Base-by-base conservation (phyloP, 257 asterid species). In the Solanum gandarillasii region DNA sequence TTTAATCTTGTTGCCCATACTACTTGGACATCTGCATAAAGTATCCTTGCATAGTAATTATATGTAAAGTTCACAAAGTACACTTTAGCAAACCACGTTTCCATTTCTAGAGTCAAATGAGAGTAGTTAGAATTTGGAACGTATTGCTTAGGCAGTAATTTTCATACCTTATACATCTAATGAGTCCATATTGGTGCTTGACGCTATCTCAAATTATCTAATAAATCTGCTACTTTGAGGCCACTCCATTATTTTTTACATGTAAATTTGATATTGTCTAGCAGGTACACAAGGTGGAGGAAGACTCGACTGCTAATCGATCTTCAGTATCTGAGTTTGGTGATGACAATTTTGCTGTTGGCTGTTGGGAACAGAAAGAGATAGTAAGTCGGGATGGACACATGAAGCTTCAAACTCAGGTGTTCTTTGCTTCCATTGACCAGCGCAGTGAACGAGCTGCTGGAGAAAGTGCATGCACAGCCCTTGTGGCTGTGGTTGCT, bases 401-500 rank as follows among this genome's bases (percentile, higher is more conserved):
- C 39, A 89, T 95, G 96, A 95, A 92, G 91, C 94, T 97, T 82
- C 92, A 92, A 71, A 92, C 98, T 3, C 91, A 93, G 43, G 96
- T 94, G 82, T 97, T 97, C 91, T 94, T 95, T 86, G 99, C 99
- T 78, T 95, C 99, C 86, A 97, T 97, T 52, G 99, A 97, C 76
- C 99, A 97, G 83, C 92, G 99, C 87, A 97, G 98, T n/a, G 99
- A 97, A 89, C 94, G 88, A 79, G 99, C 99, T 14, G 97, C 99
- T 2, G 99, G 99, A 38, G 99, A 93, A 89, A 94, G 99, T 74
- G 99, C 99, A 41, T 97, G 99, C 86, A 97, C 99, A 5, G 98
- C 96, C 62, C 98, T 97, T 12, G 99, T 95, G 48, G 98, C 99
- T 48, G 98, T 97, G 29, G 91, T 97, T 39, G 98, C 99, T 20